Percentiles rank a stretch among this genome's conserved stretches.
Conservation (phyloP, 2,329 filamentous ascomycete species). For the Xylariaceae sp. region DNA sequence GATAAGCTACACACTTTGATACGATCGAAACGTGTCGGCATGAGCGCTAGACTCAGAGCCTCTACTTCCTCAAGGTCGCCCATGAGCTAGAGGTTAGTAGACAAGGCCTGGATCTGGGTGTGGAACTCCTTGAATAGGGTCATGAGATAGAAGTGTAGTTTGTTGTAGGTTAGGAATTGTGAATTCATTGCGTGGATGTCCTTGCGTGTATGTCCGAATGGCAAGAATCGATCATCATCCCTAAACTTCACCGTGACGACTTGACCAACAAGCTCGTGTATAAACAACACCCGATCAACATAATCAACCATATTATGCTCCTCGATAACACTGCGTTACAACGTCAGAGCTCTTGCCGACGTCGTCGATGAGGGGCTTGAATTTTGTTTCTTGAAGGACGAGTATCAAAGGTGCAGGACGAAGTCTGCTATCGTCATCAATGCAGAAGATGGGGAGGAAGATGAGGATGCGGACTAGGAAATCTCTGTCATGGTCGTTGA, state of each 20-base stretch:
- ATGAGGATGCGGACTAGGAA: slow-evolving; percentile 16
- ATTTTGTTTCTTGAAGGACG: slow-evolving; percentile 2
- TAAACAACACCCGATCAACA: background rate
- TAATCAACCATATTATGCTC: no score
- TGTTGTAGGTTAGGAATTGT: slow-evolving; percentile 11
- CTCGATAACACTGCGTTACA: no score
- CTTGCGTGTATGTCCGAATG: slow-evolving; percentile 13
- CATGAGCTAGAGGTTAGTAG: no score
- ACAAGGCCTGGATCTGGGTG: no score
- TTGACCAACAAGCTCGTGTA: slow-evolving; percentile 1
- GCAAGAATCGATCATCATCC: slow-evolving; percentile 17
- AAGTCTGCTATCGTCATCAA: slow-evolving; percentile 9
- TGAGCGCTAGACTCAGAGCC: background rate
- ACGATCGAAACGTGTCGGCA: background rate
- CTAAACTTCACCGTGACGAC: slow-evolving; percentile 10
- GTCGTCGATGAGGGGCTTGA: slow-evolving; percentile 11
- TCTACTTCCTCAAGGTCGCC: background rate
- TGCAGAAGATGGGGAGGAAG: background rate
- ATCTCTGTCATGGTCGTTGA: slow-evolving; percentile 11
- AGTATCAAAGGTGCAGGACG: slow-evolving; percentile 19
- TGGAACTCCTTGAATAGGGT: no score
- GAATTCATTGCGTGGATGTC: slow-evolving; percentile 11
- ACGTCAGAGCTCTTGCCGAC: slow-evolving; percentile 10
- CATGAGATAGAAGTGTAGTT: slow-evolving; percentile 11
- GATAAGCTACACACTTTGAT: no score